Conservation (phyloP, 2,329 filamentous ascomycete species). For the Myriosclerotinia scirpicola region DNA sequence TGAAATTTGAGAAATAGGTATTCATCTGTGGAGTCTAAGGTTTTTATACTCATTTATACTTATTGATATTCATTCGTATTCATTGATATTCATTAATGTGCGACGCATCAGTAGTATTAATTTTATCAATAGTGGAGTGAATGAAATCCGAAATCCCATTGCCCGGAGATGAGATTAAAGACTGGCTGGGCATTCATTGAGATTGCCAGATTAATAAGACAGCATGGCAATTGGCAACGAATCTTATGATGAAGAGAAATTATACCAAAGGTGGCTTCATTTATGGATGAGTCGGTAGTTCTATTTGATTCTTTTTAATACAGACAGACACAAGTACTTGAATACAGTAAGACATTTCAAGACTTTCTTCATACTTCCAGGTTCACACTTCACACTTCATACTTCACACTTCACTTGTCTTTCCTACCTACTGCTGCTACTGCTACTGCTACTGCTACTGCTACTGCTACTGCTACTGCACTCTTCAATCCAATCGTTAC, state of each 20-base stretch:
- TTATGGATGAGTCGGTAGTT: neutral
- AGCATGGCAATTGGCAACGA: neutral
- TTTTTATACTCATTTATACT: neutral
- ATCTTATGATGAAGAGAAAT: slow-evolving; percentile 5
- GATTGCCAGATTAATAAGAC: slow-evolving; percentile 5
- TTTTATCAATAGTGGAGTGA: slow-evolving; percentile 14
- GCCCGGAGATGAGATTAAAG: slow-evolving; percentile 17
- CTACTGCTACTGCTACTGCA: neutral
- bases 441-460: no score
- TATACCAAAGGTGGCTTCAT: neutral
- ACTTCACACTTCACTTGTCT: neutral
- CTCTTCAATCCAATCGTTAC: neutral
- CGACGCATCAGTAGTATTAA: slow-evolving; percentile 2
- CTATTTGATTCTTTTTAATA: neutral
- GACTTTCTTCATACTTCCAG: neutral
- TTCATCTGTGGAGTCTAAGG: neutral
- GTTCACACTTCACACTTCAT: neutral
- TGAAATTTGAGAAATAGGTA: neutral
- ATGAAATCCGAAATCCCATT: neutral
- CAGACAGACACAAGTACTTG: neutral
- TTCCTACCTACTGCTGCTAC: no score
- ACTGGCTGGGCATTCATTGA: neutral
- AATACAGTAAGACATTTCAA: slow-evolving; percentile 8
- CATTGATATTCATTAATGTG: neutral
- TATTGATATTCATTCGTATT: neutral